Evolutionary conservation across 306 rosid genomes (phyloP).

Genomic region (Potentilla sterilis): DNA sequence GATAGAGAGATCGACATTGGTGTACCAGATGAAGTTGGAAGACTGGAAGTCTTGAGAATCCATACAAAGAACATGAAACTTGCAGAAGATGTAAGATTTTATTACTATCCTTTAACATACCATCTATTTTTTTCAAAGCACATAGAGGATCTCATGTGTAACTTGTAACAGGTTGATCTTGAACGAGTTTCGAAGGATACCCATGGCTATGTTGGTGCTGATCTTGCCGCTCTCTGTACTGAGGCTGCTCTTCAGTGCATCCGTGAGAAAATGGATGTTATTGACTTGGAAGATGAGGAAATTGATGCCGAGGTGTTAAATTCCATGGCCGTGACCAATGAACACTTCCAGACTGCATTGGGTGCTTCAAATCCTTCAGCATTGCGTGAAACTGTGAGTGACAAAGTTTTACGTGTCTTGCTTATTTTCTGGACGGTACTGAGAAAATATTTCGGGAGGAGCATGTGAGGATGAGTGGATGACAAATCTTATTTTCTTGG

Average conservation of each 20-base stretch:
- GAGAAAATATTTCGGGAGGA: neutral
- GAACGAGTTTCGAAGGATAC: slow-evolving; percentile 62
- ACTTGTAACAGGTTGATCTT: slow-evolving; percentile 53
- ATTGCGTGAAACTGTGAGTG: slow-evolving; percentile 68
- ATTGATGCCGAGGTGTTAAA: slow-evolving; percentile 68
- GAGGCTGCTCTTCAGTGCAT: slow-evolving; percentile 77
- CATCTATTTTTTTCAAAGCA: neutral
- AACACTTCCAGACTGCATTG: slow-evolving; percentile 59
- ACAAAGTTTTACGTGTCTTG: neutral
- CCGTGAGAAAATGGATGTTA: slow-evolving; percentile 69
- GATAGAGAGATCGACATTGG: slow-evolving; percentile 73
- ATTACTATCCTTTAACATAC: neutral
- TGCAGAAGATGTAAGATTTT: slow-evolving; percentile 51
- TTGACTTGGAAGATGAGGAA: slow-evolving; percentile 66
- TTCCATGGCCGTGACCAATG: slow-evolving; percentile 66
- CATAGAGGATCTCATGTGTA: neutral
- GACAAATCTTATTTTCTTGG: slow-evolving; percentile 12
- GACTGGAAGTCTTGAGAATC: slow-evolving; percentile 67
- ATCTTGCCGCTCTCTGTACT: slow-evolving; percentile 67
- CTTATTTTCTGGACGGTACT: neutral
- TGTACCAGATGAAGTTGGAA: slow-evolving; percentile 68
- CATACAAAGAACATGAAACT: slow-evolving; percentile 75
- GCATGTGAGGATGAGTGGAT: neutral
- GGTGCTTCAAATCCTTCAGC: slow-evolving; percentile 66
- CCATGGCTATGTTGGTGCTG: slow-evolving; percentile 69